These are phyloP conservation scores for Dryadomyces quercus-mongolicae DNA, from an alignment of 2,329 filamentous ascomycete species.

Conservation along the genomic window DNA sequence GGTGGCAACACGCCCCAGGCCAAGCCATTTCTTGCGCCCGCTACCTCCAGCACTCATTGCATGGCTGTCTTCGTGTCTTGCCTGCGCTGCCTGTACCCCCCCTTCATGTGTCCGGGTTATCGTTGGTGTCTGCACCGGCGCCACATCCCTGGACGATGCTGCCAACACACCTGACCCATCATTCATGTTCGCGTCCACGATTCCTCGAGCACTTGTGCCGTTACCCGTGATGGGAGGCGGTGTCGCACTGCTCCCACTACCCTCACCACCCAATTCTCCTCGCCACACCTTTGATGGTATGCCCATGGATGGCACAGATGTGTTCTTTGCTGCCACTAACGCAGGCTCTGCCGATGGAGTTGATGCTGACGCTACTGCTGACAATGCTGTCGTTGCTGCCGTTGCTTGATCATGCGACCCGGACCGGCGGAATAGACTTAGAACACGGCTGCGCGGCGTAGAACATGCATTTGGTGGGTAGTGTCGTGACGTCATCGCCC, in stretches of 20 bases:
- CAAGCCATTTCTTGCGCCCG: conserved; percentile 19
- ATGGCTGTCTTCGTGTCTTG: neutral
- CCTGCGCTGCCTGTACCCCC: neutral
- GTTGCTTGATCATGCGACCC: conserved; percentile 22
- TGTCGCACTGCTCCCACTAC: conserved; percentile 30
- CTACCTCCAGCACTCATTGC: neutral
- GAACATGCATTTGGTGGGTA: conserved; percentile 37
- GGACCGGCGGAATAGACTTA: conserved; percentile 42
- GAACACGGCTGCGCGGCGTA: conserved; percentile 26
- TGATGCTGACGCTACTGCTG: conserved; percentile 3
- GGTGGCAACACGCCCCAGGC: conserved; percentile 19
- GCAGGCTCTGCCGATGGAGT: conserved; percentile 7
- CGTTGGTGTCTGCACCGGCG: neutral
- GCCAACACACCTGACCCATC: neutral
- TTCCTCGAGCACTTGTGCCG: conserved; percentile 11
- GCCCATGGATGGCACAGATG: conserved; percentile 14
- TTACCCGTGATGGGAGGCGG: conserved; percentile 44
- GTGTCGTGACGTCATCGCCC: conserved; percentile 14
- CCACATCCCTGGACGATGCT: neutral
- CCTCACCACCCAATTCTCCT: conserved; percentile 24
- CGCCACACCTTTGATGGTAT: conserved; percentile 28
- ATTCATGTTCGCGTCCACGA: conserved; percentile 3
- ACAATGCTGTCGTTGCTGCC: conserved; percentile 13
- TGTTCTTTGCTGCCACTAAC: neutral
- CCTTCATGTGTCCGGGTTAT: neutral